Conservation (phyloP, 2,329 filamentous ascomycete species). For the Tolypocladium album region DNA sequence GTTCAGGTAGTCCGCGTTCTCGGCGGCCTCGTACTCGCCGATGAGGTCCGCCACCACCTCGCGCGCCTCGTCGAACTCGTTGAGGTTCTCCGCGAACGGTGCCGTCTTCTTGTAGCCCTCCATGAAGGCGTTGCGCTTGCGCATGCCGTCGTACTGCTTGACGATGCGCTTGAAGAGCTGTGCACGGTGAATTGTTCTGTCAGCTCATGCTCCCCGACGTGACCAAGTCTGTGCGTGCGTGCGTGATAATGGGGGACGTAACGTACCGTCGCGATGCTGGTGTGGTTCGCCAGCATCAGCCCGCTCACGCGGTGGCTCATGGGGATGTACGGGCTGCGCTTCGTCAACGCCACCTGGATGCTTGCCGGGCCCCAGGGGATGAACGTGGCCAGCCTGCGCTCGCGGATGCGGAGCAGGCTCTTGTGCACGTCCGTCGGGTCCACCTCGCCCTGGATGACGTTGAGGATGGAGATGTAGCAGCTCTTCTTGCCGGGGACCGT, state of each 20-base stretch:
- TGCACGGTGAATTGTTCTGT: background rate
- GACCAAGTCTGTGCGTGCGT: background rate
- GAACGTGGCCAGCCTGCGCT: slow-evolving; percentile 87
- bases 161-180: slow-evolving; percentile 88
- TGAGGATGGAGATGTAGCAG: slow-evolving; percentile 97
- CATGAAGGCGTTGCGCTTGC: slow-evolving; percentile 94
- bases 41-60: slow-evolving; percentile 88
- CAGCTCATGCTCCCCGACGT: background rate
- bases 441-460: slow-evolving; percentile 97
- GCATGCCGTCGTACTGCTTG: slow-evolving; percentile 82
- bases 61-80: slow-evolving; percentile 90
- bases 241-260: no score
- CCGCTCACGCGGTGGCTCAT: slow-evolving; percentile 92
- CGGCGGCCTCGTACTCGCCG: slow-evolving; percentile 90
- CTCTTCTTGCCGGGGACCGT: slow-evolving; percentile 92
- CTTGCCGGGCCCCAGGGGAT: slow-evolving; percentile 98
- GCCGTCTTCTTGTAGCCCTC: slow-evolving; percentile 94
- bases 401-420: slow-evolving; percentile 88
- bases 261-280: slow-evolving; percentile 78
- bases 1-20: slow-evolving; percentile 81
- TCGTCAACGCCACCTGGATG: slow-evolving; percentile 93
- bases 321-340: slow-evolving; percentile 90
- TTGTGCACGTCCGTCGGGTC: slow-evolving; percentile 98
- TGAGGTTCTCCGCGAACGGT: slow-evolving; percentile 81
- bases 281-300: slow-evolving; percentile 96